Base-by-base conservation (phyloP, 805 yeast genomes). In the Barnettozyma californica region DNA sequence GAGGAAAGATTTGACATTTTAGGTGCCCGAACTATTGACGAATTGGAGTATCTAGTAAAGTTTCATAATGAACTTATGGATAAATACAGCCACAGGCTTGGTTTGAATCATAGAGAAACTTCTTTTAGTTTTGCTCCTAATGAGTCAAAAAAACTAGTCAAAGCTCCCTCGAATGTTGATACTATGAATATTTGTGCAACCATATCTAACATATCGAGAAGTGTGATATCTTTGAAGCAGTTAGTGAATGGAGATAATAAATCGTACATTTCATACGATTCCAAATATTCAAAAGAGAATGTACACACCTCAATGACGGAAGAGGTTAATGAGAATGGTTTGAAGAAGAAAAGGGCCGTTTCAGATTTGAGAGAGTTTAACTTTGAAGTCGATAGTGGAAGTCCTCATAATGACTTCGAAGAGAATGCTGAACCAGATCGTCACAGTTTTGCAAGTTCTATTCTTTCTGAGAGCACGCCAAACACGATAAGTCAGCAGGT, bases 1-100 rank as follows among this genome's bases (percentile, higher is more conserved):
- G 58, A 61, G 38, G 62, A 58, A 1, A 75, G 80, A 54, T 73
- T 80, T 50, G 92, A 85, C 63, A 68, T 83, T 9, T 64, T 86
- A 48, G 80, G 88, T 62, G 88, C 88, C 2, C 70, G 89, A 59
- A 80, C 86, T 2, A 74, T 84, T 25, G 84, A 81, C 54, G 91
- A 86, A 60, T 75, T 83, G 42, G 85, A 82, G 57, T 74, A 65
- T 52, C 64, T 81, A 42, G 69, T 80, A 5, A 59, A 79, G 10
- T 70, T 71, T 56, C 80, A 77, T 56, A 68, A 70, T 51, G 63
- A 65, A n/a, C 51, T 70, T 7, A 36, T 68, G 33, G 49, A 49
- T n/a, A 62, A 62, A 44, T 56, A 62, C 39, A 56, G 54, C 18
- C 48, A 50, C 8, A 43, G 50, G 19, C 44, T 42, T 3, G 53